Percentiles rank a stretch among this genome's conserved stretches.
Conservation (phyloP, 2,329 filamentous ascomycete genomes). For the Fusarium hostae region DNA sequence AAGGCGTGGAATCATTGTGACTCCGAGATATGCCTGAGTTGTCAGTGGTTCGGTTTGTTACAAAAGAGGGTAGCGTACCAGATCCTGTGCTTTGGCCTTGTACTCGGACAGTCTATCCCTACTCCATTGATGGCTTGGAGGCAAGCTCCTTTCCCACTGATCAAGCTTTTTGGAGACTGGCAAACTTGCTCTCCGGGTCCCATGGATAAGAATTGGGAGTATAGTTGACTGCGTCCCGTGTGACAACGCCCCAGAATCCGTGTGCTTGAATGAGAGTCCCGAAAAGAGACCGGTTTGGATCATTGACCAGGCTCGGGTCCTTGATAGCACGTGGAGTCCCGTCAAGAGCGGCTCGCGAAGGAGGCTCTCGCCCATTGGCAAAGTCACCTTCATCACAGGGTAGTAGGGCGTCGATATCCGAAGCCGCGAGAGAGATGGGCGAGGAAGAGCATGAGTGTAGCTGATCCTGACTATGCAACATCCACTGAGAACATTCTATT, state of each 20-base stretch:
- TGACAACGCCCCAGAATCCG: conserved; percentile 64
- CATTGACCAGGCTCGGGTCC: conserved; percentile 56
- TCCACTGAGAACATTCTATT: conserved; percentile 57
- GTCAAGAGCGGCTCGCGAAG: conserved; percentile 63
- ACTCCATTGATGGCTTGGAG: conserved; percentile 61
- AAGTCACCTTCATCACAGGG: conserved; percentile 66
- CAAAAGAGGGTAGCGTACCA: conserved; percentile 51
- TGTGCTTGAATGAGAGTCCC: conserved; percentile 66
- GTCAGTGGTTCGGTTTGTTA: conserved; percentile 9
- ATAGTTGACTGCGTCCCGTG: conserved; percentile 59
- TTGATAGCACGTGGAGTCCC: conserved; percentile 62
- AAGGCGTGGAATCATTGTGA: conserved; percentile 65
- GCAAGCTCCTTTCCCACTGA: conserved; percentile 62
- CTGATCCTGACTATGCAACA: conserved; percentile 69
- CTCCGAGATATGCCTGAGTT: conserved; percentile 62
- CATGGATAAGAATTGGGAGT: conserved; percentile 58
- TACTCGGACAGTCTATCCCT: conserved; percentile 55
- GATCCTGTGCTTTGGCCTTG: conserved; percentile 60
- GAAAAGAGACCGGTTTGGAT: conserved; percentile 62
- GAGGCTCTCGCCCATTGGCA: conserved; percentile 58
- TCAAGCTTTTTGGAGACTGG: conserved; percentile 55
- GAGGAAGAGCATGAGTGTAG: conserved; percentile 64
- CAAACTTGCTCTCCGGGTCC: conserved; percentile 61
- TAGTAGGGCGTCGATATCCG: conserved; percentile 65
- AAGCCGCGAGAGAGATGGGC: conserved; percentile 61